A percentile compares a stretch with the other conserved stretches of the same genome.
phyloP scores from a whole-genome alignment of 228 moss, liverwort and hornwort genomes.

The Sphagnum fallax region DNA sequence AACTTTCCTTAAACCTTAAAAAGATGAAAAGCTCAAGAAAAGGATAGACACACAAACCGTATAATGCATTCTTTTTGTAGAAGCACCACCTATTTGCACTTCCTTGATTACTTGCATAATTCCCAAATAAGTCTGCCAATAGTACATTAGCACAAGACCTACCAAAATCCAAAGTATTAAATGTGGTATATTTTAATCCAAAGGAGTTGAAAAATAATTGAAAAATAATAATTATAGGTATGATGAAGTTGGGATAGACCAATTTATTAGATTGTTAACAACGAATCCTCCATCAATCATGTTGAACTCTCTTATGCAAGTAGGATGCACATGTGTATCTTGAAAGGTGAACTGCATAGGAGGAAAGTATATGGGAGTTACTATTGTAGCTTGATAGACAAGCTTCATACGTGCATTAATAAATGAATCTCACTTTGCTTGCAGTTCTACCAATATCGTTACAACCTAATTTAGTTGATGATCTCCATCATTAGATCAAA shows the following conservation, averaged over 20 bases:
- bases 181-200: no score
- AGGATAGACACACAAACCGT: conserved; percentile 2
- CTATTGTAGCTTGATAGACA: conserved; percentile 31
- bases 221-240: neutral
- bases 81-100: conserved; percentile 10
- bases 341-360: conserved; percentile 15
- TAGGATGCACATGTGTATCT: neutral
- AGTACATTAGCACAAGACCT: neutral
- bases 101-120: conserved; percentile 43
- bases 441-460: neutral
- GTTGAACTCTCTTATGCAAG: conserved; percentile 4
- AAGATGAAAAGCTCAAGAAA: no score
- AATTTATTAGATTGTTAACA: conserved; percentile 48
- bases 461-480: no score
- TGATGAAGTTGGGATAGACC: no score
- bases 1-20: no score
- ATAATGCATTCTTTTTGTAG: conserved; percentile 3
- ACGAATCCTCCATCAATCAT: conserved; percentile 17
- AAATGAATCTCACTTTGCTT: conserved; percentile 20
- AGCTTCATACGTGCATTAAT: conserved; percentile 18
- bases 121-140: conserved; percentile 19
- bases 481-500: no score
- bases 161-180: neutral
- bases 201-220: neutral
- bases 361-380: conserved; percentile 41